Evolutionary conservation across 352 stramenopile genomes (phyloP), one percentile per base, ranked within the genome.

Genomic region (Phytophthora megakarya): DNA sequence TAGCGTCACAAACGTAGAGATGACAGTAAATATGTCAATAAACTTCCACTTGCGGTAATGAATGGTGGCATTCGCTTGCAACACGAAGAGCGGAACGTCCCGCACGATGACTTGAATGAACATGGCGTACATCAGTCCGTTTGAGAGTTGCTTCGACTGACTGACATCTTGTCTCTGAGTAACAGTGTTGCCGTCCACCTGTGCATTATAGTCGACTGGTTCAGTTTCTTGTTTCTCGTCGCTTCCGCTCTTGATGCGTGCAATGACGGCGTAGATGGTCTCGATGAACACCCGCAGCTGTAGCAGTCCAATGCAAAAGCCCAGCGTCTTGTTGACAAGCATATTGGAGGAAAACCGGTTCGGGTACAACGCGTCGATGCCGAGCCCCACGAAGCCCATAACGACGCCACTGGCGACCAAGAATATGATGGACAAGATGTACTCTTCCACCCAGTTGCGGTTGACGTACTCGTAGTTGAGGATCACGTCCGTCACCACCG

Each of bases 41-140:
- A 84, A 53, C 38, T 85, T 67, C 80, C 80, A 89, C 75, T 90
- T 92, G 71, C 80, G 82, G 65, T 92, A 92, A 68, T 92, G 80
- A 54, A 92, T 89, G 8, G 80, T 92, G 8, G 82, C 82, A 42
- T 92, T 92, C 9, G 82, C 78, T 33, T 92, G 82, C 47, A 92
- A 71, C 46, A 92, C 52, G 44, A 92, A 92, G 43, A 92, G 63
- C 52, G 82, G 80, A 32, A 89, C 76, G 59, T 92, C 82, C 23
- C 82, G 82, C 40, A 92, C 78, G 28, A 92, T 78, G 28, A 71
- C 73, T 33, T 92, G 82, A 40, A 89, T 74, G 55, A 92, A 92
- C n/a, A 66, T 68, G 1, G 70, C 78, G 51, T 81, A 90, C 50
- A 74, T 21, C 7, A 86, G 60, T 5, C 77, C 73, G 22, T 72